Base-by-base conservation (phyloP, 192 early-diverging fungal genomes). In the Coemansia sp. region DNA sequence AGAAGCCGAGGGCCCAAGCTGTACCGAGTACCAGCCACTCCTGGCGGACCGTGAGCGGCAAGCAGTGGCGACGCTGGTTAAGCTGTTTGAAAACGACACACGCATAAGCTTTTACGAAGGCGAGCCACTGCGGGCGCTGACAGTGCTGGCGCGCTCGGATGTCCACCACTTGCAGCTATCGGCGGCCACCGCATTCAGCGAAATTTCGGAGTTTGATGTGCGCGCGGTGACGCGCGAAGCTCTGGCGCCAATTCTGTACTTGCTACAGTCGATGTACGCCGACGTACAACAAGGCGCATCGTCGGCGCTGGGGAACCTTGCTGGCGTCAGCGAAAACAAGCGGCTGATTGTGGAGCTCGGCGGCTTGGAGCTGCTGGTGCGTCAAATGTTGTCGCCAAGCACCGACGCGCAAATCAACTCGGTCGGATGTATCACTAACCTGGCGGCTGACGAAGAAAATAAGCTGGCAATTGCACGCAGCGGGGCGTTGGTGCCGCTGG, bases 351-450 rank as follows among this genome's bases (percentile, higher is more conserved):
- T 94, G 27, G 82, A 87, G 55, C 79, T 88, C 50, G 89, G 89
- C 40, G 90, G 85, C 2, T 66, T 94, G 15, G 89, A 90, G 48
- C 88, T 86, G 47, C 83, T 94, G 19, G 86, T 93, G 56, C 83
- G 85, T 35, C 85, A 91, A 63, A 92, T 93, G 90, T 77, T 85
- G 44, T 86, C 86, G 22, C 82, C 83, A 9, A 91, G 90, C 56
- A 83, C 88, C 20, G 91, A 94, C 58, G 89, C 92, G n/a, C 90
- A 92, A 70, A 90, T 89, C 60, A 94, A 94, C 70, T 90, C 91
- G 10, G 92, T 93, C 14, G 92, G 92, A 9, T 94, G 92, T 73
- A 91, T 94, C 55, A 94, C 92, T 0, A 94, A 94, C 47, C 81
- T 94, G 51, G 90, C 91, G 4, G 92, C 92, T 2, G 55, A 61